These are phyloP conservation scores for Cyclotella sp. DNA, from an alignment of 108 stramenopile genomes.

Conservation along the genomic window DNA sequence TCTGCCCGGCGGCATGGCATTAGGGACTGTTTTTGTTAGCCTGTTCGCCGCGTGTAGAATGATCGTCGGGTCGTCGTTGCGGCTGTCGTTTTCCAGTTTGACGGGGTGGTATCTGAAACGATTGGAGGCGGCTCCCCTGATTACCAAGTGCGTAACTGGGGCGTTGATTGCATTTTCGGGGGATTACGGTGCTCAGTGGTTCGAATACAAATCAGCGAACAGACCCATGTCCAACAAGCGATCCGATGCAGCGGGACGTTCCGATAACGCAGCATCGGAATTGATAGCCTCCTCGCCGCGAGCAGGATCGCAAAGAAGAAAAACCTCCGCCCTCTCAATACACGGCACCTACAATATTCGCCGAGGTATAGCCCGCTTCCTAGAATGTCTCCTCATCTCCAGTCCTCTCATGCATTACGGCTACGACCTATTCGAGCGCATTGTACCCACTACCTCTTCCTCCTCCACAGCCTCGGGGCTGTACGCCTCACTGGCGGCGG, in stretches of 20 bases:
- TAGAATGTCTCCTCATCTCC: constrained; percentile 67
- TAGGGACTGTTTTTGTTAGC: not conserved
- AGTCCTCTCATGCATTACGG: constrained; percentile 78
- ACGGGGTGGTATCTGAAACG: constrained; percentile 49
- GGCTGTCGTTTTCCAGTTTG: not conserved
- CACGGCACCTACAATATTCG: constrained; percentile 55
- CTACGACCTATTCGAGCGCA: constrained; percentile 68
- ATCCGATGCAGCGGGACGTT: not conserved
- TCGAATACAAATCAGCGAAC: constrained; percentile 32
- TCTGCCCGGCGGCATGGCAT: not conserved
- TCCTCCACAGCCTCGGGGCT: constrained; percentile 31
- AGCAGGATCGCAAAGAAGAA: not conserved
- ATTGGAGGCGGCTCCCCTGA: constrained; percentile 52
- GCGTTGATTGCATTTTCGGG: constrained; percentile 60
- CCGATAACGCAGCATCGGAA: not conserved
- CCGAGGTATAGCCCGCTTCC: constrained; percentile 56
- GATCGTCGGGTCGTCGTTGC: not conserved
- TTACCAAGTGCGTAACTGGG: constrained; percentile 69
- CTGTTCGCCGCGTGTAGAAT: constrained; percentile 5
- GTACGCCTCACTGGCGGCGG: constrained; percentile 46
- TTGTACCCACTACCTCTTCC: constrained; percentile 55
- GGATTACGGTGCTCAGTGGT: constrained; percentile 65
- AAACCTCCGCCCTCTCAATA: constrained; percentile 4
- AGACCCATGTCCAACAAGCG: not conserved
- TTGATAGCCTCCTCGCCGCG: not conserved